A percentile compares a stretch with the other conserved stretches of the same genome.
phyloP scores from a whole-genome alignment of 1,284 basidiomycete species.

The Tranzscheliella williamsii region DNA sequence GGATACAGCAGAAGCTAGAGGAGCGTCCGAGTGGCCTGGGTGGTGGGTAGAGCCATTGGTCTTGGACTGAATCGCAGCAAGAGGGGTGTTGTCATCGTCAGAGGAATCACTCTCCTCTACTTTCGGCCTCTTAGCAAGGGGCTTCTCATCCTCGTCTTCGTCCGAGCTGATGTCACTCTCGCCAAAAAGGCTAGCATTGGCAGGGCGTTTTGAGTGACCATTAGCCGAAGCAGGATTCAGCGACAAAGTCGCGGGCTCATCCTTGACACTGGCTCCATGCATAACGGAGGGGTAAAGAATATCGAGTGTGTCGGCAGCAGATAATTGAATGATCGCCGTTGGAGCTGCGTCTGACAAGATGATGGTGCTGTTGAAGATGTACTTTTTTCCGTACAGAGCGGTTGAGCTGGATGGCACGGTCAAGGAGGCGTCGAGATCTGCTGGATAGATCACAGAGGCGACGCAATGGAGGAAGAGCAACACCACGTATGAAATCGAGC shows the following conservation, averaged over 20 bases:
- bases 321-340: too few relatives aligned
- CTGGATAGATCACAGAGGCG: too few relatives aligned
- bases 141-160: slow-evolving; percentile 34
- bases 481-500: too few relatives aligned
- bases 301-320: too few relatives aligned
- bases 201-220: slow-evolving; percentile 17
- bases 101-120: not conserved
- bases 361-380: too few relatives aligned
- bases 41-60: slow-evolving; percentile 6
- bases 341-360: too few relatives aligned
- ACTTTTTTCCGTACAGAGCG: too few relatives aligned
- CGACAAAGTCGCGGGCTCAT: slow-evolving; percentile 28
- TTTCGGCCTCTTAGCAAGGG: slow-evolving; percentile 29
- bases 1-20: slow-evolving; percentile 52
- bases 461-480: too few relatives aligned
- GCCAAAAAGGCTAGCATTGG: slow-evolving; percentile 15
- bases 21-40: slow-evolving; percentile 39
- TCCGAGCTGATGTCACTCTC: slow-evolving; percentile 27
- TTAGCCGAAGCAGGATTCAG: slow-evolving; percentile 15
- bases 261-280: slow-evolving; percentile 14
- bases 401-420: too few relatives aligned
- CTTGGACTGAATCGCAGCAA: too few relatives aligned
- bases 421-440: too few relatives aligned
- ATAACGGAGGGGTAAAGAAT: too few relatives aligned
- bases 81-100: not conserved